Conservation (phyloP, 768 basidiomycete genomes). For the Auricularia sp. region DNA sequence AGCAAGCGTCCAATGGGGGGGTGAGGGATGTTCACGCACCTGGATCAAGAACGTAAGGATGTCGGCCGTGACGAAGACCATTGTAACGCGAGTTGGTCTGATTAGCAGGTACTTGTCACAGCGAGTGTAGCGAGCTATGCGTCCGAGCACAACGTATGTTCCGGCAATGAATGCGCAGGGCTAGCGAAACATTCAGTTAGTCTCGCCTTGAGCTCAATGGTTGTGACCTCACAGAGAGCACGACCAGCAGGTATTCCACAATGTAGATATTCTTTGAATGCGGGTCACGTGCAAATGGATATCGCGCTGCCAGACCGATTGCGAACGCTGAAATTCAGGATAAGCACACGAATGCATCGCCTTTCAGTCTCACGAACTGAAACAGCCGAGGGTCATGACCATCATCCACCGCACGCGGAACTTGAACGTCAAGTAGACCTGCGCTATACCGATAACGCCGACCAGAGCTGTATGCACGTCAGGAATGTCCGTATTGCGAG, state of each 20-base stretch:
- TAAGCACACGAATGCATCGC: not conserved
- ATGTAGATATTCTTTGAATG: conserved; percentile 46
- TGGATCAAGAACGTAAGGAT: conserved; percentile 59
- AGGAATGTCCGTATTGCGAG: not conserved
- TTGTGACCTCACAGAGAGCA: conserved; percentile 38
- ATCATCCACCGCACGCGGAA: conserved; percentile 51
- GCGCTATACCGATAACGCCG: conserved; percentile 32
- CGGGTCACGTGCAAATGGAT: conserved; percentile 43
- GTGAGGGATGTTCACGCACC: conserved; percentile 18
- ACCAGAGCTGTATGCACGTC: conserved; percentile 23
- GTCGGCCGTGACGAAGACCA: conserved; percentile 53
- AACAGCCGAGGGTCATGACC: conserved; percentile 48
- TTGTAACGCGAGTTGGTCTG: conserved; percentile 39
- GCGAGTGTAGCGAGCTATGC: conserved; percentile 41
- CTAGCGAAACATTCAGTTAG: conserved; percentile 19
- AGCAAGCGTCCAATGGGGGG: conserved; percentile 37
- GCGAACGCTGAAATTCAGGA: conserved; percentile 35
- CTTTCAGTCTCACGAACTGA: conserved; percentile 28
- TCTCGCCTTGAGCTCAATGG: not conserved
- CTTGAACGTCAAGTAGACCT: conserved; percentile 33
- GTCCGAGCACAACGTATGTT: conserved; percentile 59
- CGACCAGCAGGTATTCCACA: conserved; percentile 48
- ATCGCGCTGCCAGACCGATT: conserved; percentile 45
- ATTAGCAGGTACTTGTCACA: conserved; percentile 42
- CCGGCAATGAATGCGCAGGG: conserved; percentile 69